Base-by-base conservation (phyloP, 1,284 basidiomycete species). In the Taiwanofungus camphoratus region DNA sequence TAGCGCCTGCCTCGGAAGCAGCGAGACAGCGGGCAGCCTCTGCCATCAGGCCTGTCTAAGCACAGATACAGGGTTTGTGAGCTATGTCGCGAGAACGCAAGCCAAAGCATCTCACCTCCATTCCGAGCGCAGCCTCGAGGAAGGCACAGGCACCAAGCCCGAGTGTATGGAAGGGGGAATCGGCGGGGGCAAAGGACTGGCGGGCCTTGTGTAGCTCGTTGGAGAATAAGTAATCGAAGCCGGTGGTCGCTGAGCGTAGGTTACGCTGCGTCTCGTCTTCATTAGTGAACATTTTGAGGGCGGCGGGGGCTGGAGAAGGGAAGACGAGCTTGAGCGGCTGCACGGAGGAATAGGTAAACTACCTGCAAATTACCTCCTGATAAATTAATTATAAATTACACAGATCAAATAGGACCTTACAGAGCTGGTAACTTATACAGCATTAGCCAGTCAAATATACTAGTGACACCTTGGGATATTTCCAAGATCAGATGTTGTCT, bases 111-210 rank as follows among this genome's bases (percentile, higher is more conserved):
- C 68, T n/a, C 33, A 80, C 81, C 74, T 89, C 86, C 79, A 88
- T 79, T 15, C 84, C 82, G n/a, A 89, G 63, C 1, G 82, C 84
- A 2, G 86, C 87, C 60, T 87, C 79, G 23, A 89, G 64, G 53
- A 88, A 88, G 1, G 77, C 74, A 47, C 79, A 80, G 0, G 80
- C 77, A n/a, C 85, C 87, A 1, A 78, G 65, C 2, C 86, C 86
- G 45, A 87, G 68, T 26, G 75, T 66, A 59, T 87, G 84, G 56
- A 86, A 83, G 1, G 85, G 77, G 21, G 81, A 79, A 36, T 75
- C 68, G 4, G 67, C 63, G 2, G 60, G 58, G 21, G 65, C 49
- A 54, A 88, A 82, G 30, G 69, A 64, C 9, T 65, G 55, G 47
- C 72, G 64, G 1, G 82, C 80, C 3, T 69, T 67, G 1, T 57